These are phyloP conservation scores for Nemania diffusa DNA, from an alignment of 2,329 filamentous ascomycete species.

Conservation along the genomic window DNA sequence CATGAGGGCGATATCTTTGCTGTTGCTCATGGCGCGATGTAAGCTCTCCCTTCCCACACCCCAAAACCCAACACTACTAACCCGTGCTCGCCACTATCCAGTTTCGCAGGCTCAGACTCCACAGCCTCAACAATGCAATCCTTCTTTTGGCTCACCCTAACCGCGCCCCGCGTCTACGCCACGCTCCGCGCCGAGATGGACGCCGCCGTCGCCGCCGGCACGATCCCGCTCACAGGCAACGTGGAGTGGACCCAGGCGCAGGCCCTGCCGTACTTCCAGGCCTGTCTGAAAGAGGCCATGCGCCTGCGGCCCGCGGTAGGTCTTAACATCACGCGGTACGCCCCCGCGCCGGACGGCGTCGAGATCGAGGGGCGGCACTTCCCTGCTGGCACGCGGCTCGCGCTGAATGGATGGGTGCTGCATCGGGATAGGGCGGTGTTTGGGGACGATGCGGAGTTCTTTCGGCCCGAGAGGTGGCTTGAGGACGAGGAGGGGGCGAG, in stretches of 20 bases:
- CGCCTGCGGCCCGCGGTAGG: slow-evolving; percentile 66
- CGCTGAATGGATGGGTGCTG: slow-evolving; percentile 65
- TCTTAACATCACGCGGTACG: slow-evolving; percentile 63
- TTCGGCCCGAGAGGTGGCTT: slow-evolving; percentile 66
- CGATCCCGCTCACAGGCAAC: slow-evolving; percentile 54
- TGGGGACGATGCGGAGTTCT: slow-evolving; percentile 63
- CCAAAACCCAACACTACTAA: neutral
- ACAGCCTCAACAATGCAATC: slow-evolving; percentile 69
- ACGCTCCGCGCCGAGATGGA: slow-evolving; percentile 57
- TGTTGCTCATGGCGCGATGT: slow-evolving; percentile 67
- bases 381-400: slow-evolving; percentile 63
- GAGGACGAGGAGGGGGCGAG: slow-evolving; percentile 56
- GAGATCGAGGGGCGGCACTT: slow-evolving; percentile 62
- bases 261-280: slow-evolving; percentile 64
- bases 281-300: slow-evolving; percentile 66
- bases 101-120: slow-evolving; percentile 69
- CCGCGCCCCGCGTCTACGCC: slow-evolving; percentile 55
- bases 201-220: slow-evolving; percentile 51
- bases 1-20: slow-evolving; percentile 65
- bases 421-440: slow-evolving; percentile 60
- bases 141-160: slow-evolving; percentile 63
- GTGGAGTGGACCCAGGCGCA: slow-evolving; percentile 61
- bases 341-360: slow-evolving; percentile 60
- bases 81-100: slow-evolving; percentile 37
- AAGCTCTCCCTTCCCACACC: slow-evolving; percentile 40